Base-by-base conservation (phyloP, 2,329 filamentous ascomycete species). In the Pseudogymnoascus destructans region DNA sequence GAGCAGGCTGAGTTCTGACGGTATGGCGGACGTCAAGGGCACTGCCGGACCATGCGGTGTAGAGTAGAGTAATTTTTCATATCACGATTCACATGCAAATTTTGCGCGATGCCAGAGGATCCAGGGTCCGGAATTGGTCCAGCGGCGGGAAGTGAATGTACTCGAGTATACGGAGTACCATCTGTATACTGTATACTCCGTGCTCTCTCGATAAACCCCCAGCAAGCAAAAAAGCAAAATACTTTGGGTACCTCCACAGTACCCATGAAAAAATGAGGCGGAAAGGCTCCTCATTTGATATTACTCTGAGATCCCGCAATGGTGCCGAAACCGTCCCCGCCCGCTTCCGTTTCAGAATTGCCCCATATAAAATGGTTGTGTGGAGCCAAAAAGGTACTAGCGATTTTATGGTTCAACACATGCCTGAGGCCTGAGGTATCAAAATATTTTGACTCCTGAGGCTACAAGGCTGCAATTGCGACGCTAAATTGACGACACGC, bases 51-150 rank as follows among this genome's bases (percentile, higher is more conserved):
- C 42, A 49, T 30, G 42, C n/a, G 8, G 42, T 30, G 42, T 49
- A 30, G 42, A 17, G 23, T 49, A 49, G 42, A 49, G 42, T 49
- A 46, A 15, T 27, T 46, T 49, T 49, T 49, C 42, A 49, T 30
- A 49, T 49, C 21, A 49, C 23, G 42, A 49, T 49, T 49, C 42
- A 49, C 42, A 49, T 49, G 42, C 42, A 27, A 49, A 49, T n/a
- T 49, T 49, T 49, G 42, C 42, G 42, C 42, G 42, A 49, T 49
- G 42, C 42, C 42, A 23, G 42, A 21, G 42, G 42, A 49, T 49
- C 23, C 42, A 49, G 42, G 42, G 42, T 49, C 42, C 42, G 42
- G 42, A 49, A 27, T 49, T 49, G 23, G 42, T 17, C n/a, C 23
- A 49, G 42, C 21, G 42, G 23, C n/a, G 21, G 11, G 13, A 49